phyloP scores from a whole-genome alignment of 805 yeast genomes.

The Wickerhamiella siamensis region DNA sequence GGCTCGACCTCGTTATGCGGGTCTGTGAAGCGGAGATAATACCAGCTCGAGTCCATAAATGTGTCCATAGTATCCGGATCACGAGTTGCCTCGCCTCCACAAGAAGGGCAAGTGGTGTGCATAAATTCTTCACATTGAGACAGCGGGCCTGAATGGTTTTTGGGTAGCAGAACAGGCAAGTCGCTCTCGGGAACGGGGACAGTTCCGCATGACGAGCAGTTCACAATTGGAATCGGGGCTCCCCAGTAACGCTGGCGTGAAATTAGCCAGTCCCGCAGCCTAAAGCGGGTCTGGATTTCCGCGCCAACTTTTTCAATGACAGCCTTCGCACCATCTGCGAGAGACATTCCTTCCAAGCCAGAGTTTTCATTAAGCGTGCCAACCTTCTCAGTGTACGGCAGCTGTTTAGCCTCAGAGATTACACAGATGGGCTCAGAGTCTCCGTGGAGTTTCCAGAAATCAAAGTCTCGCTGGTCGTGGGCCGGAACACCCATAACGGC shows the following conservation, averaged over 20 bases:
- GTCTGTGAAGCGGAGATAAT: slow-evolving; percentile 73
- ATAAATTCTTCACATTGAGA: slow-evolving; percentile 53
- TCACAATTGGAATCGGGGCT: slow-evolving; percentile 90
- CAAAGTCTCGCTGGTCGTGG: slow-evolving; percentile 73
- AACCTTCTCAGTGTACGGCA: slow-evolving; percentile 27
- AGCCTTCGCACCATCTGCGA: slow-evolving; percentile 36
- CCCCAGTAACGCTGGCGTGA: slow-evolving; percentile 97
- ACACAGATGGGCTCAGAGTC: slow-evolving; percentile 5
- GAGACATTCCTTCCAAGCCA: slow-evolving; percentile 35
- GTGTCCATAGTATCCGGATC: slow-evolving; percentile 99
- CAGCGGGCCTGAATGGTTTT: slow-evolving; percentile 47
- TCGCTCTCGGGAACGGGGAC: slow-evolving; percentile 86
- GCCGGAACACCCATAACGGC: slow-evolving; percentile 99
- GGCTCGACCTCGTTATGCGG: slow-evolving; percentile 43
- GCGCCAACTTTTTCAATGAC: slow-evolving; percentile 33
- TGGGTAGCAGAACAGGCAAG: slow-evolving; percentile 72
- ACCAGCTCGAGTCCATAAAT: slow-evolving; percentile 97
- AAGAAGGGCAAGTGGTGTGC: slow-evolving; percentile 65
- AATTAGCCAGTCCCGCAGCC: slow-evolving; percentile 85
- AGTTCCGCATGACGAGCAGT: slow-evolving; percentile 72
- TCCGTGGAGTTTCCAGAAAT: slow-evolving; percentile 55
- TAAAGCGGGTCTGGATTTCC: slow-evolving; percentile 35
- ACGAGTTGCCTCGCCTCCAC: slow-evolving; percentile 54
- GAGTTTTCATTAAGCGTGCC: slow-evolving; percentile 38
- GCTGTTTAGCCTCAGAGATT: slow-evolving; percentile 5